Evolutionary conservation across 345 rosid species (phyloP).

Genomic region (Ceriops zippeliana): DNA sequence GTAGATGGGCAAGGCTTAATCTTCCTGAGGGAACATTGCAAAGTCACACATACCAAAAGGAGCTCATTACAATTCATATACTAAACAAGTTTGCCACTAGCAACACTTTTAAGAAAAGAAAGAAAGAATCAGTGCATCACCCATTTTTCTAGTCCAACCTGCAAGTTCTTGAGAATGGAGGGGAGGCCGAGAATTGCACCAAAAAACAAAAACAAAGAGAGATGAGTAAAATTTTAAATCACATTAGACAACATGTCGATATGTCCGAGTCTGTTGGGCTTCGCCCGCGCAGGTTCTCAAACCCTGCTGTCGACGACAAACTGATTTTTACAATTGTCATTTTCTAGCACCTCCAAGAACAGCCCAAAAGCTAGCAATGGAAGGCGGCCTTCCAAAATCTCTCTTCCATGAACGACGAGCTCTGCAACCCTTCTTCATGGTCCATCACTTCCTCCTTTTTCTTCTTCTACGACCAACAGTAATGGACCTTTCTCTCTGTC

Average conservation of each 20-base stretch:
- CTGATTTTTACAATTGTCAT: too few species aligned
- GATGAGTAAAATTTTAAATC: too few species aligned
- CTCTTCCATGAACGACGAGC: slow-evolving; percentile 88
- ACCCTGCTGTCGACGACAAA: slow-evolving; percentile 81
- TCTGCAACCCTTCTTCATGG: slow-evolving; percentile 53
- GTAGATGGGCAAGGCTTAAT: slow-evolving; percentile 91
- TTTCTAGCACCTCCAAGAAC: slow-evolving; percentile 30
- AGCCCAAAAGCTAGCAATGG: slow-evolving; percentile 78
- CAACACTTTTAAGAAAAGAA: neutral
- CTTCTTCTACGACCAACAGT: slow-evolving; percentile 6
- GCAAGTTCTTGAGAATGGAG: slow-evolving; percentile 71
- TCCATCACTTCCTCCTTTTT: slow-evolving; percentile 34
- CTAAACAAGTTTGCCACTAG: too few species aligned
- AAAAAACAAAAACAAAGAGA: too few species aligned
- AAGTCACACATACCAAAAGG: neutral
- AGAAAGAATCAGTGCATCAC: slow-evolving; percentile 23
- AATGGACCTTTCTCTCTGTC: slow-evolving; percentile 33
- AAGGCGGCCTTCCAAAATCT: slow-evolving; percentile 81
- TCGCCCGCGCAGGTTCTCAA: slow-evolving; percentile 99
- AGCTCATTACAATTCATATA: neutral
- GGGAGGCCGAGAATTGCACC: too few species aligned
- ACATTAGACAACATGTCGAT: slow-evolving; percentile 4
- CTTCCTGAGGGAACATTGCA: slow-evolving; percentile 36
- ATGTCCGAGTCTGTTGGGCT: slow-evolving; percentile 99
- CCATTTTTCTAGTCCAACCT: slow-evolving; percentile 65